Base-by-base conservation (phyloP, 495 filamentous ascomycete species). In the Coniosporium apollinis region DNA sequence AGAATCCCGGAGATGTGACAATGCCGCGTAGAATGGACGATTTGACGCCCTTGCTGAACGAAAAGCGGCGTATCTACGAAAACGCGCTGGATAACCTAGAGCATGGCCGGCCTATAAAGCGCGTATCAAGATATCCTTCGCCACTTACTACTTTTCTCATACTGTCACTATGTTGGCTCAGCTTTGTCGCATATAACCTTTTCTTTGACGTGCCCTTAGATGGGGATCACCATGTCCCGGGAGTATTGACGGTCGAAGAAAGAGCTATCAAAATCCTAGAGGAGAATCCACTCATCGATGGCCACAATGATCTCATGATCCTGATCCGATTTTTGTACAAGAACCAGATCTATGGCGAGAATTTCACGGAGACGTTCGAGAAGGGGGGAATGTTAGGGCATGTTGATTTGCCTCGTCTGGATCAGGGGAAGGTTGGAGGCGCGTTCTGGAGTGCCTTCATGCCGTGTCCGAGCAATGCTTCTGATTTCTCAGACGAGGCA, bases 361-460 rank as follows among this genome's bases (percentile, higher is more conserved):
- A 77, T 28, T 94, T 94, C 57, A 77, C 68, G 7, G 55, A 68
- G 4, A 64, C 66, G 13, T 82, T 86, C 43, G 65, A 70, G 36
- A 51, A 77, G 5, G 82, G 81, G 15, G 70, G 66, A 3, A 52
- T 93, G 26, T 33, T 44, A 0, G 57, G 52, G n/a, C 84, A 96
- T 45, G 79, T 91, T 25, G 87, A 96, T 53, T 53, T 94, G 5
- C 79, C 81, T 0, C 61, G 71, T 16, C 57, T 79, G 16, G 60
- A 65, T 22, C 41, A 57, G 15, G 76, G 77, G 2, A 57, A 62
- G 36, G 64, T 71, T 30, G 76, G 76, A 37, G 80, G 86, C 18
- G 74, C 80, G 5, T 94, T 97, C 52, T 97, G 89, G 89, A 86
- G 79, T 54, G 83, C 85, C 13, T 96, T 65, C 47, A 69, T 80